Conservation (phyloP, 495 filamentous ascomycete genomes). For the Podospora sp. region DNA sequence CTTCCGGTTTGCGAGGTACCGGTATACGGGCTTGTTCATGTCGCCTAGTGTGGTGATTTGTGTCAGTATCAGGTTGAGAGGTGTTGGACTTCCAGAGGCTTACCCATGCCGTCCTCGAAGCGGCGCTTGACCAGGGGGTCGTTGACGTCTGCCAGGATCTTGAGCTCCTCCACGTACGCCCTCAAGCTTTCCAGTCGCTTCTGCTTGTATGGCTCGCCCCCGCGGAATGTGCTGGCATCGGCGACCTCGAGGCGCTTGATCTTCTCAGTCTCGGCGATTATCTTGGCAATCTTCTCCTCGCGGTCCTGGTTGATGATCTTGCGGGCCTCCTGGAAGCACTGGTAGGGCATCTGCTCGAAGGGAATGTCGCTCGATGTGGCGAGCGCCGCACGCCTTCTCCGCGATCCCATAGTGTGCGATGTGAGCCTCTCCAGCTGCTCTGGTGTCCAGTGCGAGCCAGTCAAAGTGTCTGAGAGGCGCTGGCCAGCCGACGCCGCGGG, state of each 20-base stretch:
- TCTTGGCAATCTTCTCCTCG: constrained; percentile 72
- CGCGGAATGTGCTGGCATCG: constrained; percentile 58
- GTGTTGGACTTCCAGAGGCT: constrained; percentile 26
- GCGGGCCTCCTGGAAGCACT: constrained; percentile 96
- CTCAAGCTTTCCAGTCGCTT: constrained; percentile 69
- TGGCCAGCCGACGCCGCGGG: not conserved
- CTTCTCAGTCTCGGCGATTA: constrained; percentile 60
- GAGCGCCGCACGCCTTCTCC: constrained; percentile 78
- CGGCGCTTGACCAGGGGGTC: constrained; percentile 91
- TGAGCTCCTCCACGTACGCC: constrained; percentile 73
- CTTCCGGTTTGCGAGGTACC: constrained; percentile 80
- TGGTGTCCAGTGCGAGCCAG: constrained; percentile 29
- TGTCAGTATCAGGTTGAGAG: constrained; percentile 13
- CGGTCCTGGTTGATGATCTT: constrained; percentile 80
- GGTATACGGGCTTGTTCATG: constrained; percentile 96
- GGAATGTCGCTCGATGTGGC: constrained; percentile 71
- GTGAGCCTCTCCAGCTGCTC: constrained; percentile 59
- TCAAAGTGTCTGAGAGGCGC: constrained; percentile 12
- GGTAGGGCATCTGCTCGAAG: constrained; percentile 91
- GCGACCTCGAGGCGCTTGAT: constrained; percentile 61
- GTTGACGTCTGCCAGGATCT: constrained; percentile 92
- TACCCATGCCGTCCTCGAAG: constrained; percentile 92
- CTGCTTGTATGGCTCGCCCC: constrained; percentile 64
- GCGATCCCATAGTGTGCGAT: constrained; percentile 71
- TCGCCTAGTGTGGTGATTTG: constrained; percentile 62